Percentiles rank a stretch among this genome's conserved stretches.
phyloP scores from a whole-genome alignment of 371 early-diverging fungal species.

The Circinella umbellata region DNA sequence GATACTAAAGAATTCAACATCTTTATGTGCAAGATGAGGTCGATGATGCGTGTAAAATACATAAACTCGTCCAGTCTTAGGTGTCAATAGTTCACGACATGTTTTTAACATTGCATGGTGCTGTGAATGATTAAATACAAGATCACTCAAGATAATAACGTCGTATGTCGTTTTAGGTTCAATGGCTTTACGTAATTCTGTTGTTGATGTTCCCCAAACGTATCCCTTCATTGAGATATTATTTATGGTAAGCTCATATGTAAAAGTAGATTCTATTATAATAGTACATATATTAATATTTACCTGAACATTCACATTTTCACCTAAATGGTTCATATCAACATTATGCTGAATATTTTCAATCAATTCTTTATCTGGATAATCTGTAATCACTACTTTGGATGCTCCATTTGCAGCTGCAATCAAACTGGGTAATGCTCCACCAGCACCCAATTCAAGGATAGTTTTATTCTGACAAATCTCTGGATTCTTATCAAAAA shows the following conservation, averaged over 20 bases:
- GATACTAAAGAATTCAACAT: constrained; percentile 82
- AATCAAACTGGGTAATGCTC: constrained; percentile 85
- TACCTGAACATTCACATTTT: constrained; percentile 30
- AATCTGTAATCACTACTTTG: constrained; percentile 87
- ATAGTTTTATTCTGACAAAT: constrained; percentile 68
- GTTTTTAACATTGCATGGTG: constrained; percentile 75
- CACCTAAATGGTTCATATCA: constrained; percentile 40
- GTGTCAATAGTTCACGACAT: constrained; percentile 64
- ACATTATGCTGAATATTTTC: constrained; percentile 79
- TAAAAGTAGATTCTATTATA: neutral
- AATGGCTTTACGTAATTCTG: constrained; percentile 45
- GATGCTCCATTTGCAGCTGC: constrained; percentile 76
- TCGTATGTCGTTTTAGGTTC: constrained; percentile 62
- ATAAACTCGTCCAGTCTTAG: constrained; percentile 61
- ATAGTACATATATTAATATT: too few relatives aligned
- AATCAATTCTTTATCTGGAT: constrained; percentile 83
- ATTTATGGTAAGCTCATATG: neutral
- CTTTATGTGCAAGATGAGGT: constrained; percentile 75
- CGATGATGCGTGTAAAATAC: constrained; percentile 75
- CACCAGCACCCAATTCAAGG: constrained; percentile 92
- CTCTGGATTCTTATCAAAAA: constrained; percentile 71
- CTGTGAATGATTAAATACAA: constrained; percentile 92
- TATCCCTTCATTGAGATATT: constrained; percentile 56
- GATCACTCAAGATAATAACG: constrained; percentile 86
- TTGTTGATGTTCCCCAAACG: constrained; percentile 84